These are phyloP conservation scores for Cryptosporidium xiaoi DNA, from an alignment of 169 alveolate genomes.

Conservation along the genomic window DNA sequence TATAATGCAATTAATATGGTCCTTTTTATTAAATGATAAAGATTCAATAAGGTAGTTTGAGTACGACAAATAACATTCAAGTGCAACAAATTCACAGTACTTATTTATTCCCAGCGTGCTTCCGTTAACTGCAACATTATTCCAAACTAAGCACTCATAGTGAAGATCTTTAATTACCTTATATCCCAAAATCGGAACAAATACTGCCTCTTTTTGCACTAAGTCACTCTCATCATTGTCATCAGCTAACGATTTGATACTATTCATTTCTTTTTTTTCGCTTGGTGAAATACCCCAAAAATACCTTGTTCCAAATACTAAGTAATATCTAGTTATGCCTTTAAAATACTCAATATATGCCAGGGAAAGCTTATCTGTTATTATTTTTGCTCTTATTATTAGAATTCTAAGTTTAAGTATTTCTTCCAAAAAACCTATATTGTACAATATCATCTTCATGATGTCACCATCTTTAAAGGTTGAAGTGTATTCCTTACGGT, in stretches of 20 bases:
- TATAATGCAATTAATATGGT: no score
- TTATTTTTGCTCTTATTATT: constrained; percentile 9
- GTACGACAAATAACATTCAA: constrained; percentile 21
- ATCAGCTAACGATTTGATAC: background rate
- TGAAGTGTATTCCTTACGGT: background rate
- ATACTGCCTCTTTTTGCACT: background rate
- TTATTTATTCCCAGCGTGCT: background rate
- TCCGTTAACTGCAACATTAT: background rate
- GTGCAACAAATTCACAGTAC: constrained; percentile 22
- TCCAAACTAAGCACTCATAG: constrained; percentile 22
- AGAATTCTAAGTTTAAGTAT: constrained; percentile 10
- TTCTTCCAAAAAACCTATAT: constrained; percentile 5
- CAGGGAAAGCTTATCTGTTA: constrained; percentile 5
- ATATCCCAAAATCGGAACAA: constrained; percentile 40
- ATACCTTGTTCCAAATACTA: constrained; percentile 48
- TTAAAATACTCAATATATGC: constrained; percentile 33
- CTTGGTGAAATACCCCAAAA: constrained; percentile 3
- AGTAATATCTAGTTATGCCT: constrained; percentile 30
- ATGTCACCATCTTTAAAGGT: background rate
- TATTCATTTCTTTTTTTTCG: background rate
- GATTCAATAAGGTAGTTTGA: constrained; percentile 18
- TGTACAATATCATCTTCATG: constrained; percentile 1
- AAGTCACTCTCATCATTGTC: background rate
- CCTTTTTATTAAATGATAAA: background rate
- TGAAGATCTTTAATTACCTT: background rate